Conservation (phyloP, 345 rosid genomes). For the Turritis glabra region DNA sequence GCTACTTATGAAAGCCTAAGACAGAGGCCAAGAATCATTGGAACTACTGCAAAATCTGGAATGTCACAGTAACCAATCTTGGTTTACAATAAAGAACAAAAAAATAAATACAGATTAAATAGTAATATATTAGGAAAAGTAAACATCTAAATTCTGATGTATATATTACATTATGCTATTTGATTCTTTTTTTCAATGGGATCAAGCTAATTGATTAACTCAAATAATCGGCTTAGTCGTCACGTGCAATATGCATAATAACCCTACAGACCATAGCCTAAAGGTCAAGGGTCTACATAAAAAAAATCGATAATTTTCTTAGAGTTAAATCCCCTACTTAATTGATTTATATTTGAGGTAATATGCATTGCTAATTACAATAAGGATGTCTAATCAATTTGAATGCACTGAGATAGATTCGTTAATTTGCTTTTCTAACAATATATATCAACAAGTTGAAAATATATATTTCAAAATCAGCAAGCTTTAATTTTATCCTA, state of each 20-base stretch:
- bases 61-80: slow-evolving; percentile 33
- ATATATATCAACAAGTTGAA: not conserved
- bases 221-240: slow-evolving; percentile 31
- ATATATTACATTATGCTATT: slow-evolving; percentile 33
- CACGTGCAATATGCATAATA: slow-evolving; percentile 44
- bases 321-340: slow-evolving; percentile 1
- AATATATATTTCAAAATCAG: not conserved
- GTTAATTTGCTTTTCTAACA: not conserved
- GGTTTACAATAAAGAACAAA: slow-evolving; percentile 1
- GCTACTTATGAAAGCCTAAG: slow-evolving; percentile 30
- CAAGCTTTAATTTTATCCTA: not conserved
- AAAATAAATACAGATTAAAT: slow-evolving; percentile 4
- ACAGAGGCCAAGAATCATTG: slow-evolving; percentile 34
- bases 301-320: not conserved
- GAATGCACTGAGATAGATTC: slow-evolving; percentile 3
- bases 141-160: slow-evolving; percentile 24
- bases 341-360: not conserved
- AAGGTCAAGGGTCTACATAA: slow-evolving; percentile 39
- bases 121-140: not conserved
- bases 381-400: slow-evolving; percentile 3
- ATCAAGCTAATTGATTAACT: slow-evolving; percentile 28
- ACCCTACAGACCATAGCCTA: slow-evolving; percentile 31
- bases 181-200: slow-evolving; percentile 21
- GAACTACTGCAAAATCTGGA: slow-evolving; percentile 40
- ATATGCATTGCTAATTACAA: slow-evolving; percentile 13